Conservation (phyloP, 2,329 filamentous ascomycete genomes). For the Onygenales sp. region DNA sequence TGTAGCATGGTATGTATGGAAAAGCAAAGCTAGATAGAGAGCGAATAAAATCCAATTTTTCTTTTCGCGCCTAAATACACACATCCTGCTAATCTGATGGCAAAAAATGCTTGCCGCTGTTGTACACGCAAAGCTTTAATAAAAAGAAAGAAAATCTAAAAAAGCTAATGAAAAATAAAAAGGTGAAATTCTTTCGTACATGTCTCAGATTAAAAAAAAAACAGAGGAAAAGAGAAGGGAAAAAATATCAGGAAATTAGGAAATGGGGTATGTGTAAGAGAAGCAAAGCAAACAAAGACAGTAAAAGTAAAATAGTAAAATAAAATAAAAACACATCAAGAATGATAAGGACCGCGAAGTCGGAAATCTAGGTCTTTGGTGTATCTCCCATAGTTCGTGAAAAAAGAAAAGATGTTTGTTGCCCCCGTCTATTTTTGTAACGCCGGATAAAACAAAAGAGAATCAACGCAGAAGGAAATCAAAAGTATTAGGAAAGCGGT, state of each 20-base stretch:
- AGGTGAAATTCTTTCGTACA: no score
- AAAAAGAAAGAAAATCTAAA: background rate
- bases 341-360: constrained; percentile 6
- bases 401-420: background rate
- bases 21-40: background rate
- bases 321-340: no score
- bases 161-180: constrained; percentile 3
- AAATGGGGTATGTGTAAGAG: background rate
- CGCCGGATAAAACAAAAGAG: constrained; percentile 3
- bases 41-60: constrained; percentile 8
- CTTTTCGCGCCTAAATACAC: constrained; percentile 2
- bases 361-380: constrained; percentile 15
- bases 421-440: constrained; percentile 5
- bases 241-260: no score
- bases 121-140: constrained; percentile 11
- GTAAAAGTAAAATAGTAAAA: background rate
- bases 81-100: no score
- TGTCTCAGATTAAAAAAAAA: no score
- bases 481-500: background rate
- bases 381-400: constrained; percentile 13
- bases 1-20: constrained; percentile 2
- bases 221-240: no score
- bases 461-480: background rate
- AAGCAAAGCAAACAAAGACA: constrained; percentile 1
- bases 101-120: constrained; percentile 8